Conservation (phyloP, 164 flowering plant genomes). For the grape (Vitis vinifera) region ASM3070453v1 NC_081814.1:8191001-8191500, state of each 20-base stretch:
- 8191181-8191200: too few relatives aligned
- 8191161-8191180: too few relatives aligned
- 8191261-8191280: background rate
- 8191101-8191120: constrained; percentile 23
- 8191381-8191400: constrained; percentile 21
- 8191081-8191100: constrained; percentile 33
- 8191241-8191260: too few relatives aligned
- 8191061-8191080: constrained; percentile 34
- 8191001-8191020: constrained; percentile 15
- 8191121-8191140: constrained; percentile 14
- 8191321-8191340: constrained; percentile 1
- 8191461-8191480: constrained; percentile 3
- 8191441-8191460: constrained; percentile 1
- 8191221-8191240: too few relatives aligned
- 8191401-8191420: constrained; percentile 23
- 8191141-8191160: too few relatives aligned
- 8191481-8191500: constrained; percentile 17
- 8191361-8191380: constrained; percentile 16
- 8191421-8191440: constrained; percentile 6
- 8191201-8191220: too few relatives aligned
- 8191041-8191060: constrained; percentile 22
- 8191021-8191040: constrained; percentile 30
- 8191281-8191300: constrained; percentile 24
- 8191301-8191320: constrained; percentile 6
- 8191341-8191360: constrained; percentile 15